Evolutionary conservation across 2,329 filamentous ascomycete species (phyloP), one percentile per base, ranked within the genome.

Genomic region (Phialophora tarda): DNA sequence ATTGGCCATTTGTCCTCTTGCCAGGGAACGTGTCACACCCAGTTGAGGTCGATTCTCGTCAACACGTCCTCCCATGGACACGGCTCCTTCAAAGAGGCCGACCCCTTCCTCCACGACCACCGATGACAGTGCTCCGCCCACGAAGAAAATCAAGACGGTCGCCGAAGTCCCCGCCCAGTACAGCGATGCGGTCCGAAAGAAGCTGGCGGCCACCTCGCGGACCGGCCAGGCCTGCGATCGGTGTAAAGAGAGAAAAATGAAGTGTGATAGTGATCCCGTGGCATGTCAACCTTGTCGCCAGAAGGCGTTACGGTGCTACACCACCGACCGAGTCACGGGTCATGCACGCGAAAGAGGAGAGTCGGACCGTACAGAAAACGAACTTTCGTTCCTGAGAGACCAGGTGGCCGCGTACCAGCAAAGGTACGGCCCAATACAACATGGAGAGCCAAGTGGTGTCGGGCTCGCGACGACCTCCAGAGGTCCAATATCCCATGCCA

Each of bases 201-300:
- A 85, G 77, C 83, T 83, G 72, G 78, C 86, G 62, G 78, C 80
- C 60, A 80, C 80, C 64, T 84, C 83, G 69, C 81, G 87, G 64
- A 96, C 92, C 0, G 92, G 92, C 10, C 92, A 96, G 80, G 92
- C 92, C 34, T 96, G 92, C 83, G 92, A 96, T 79, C 85, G 92
- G 63, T 96, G 92, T 84, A 95, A 92, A 90, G 84, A 92, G 65
- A 88, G 92, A 72, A 96, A 96, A 80, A 96, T 96, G 73, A 88
- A 91, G 75, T 96, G 92, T 82, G 92, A 96, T 81, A 89, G 88
- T 62, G 83, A 90, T 48, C 87, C 90, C 34, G 89, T 91, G 71
- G 92, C 91, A 69, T 96, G 92, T 80, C 91, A 91, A 68, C 90
- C 91, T 73, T 96, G 92, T 80, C 81, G 87, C 72, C 88, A 90